Percentiles rank a stretch among this genome's conserved stretches.
Conservation (phyloP, 2,329 filamentous ascomycete genomes). For the Xylariaceae sp. region DNA sequence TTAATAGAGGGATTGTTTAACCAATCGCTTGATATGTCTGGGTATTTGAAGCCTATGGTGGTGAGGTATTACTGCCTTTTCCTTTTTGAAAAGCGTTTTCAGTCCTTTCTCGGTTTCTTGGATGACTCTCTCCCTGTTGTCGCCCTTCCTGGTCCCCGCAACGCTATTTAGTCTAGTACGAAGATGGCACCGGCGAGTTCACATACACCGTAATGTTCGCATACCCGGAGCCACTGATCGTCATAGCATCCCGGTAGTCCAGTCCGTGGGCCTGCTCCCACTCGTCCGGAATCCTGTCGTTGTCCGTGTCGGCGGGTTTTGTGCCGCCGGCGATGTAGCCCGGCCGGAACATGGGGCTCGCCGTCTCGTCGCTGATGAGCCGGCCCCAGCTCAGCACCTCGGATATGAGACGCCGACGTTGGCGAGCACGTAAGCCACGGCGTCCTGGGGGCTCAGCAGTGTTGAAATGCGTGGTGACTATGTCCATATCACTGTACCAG, state of each 20-base stretch:
- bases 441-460: slow-evolving; percentile 38
- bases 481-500: slow-evolving; percentile 46
- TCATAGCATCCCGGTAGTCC: slow-evolving; percentile 34
- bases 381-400: slow-evolving; percentile 46
- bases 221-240: slow-evolving; percentile 41
- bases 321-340: slow-evolving; percentile 39
- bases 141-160: neutral
- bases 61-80: too few species aligned
- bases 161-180: neutral
- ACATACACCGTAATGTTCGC: slow-evolving; percentile 48
- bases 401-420: slow-evolving; percentile 41
- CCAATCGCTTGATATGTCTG: too few species aligned
- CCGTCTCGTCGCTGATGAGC: slow-evolving; percentile 43
- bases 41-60: too few species aligned
- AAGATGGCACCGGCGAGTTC: slow-evolving; percentile 41
- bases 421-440: slow-evolving; percentile 39
- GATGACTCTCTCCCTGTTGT: neutral
- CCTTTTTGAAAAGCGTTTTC: too few species aligned
- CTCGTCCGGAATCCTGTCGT: slow-evolving; percentile 48
- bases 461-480: slow-evolving; percentile 39
- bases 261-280: slow-evolving; percentile 44
- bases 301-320: slow-evolving; percentile 42
- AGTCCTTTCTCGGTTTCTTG: neutral
- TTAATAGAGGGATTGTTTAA: too few species aligned
- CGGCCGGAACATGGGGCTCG: slow-evolving; percentile 36